These are phyloP conservation scores for Claviceps pazoutovae DNA, from an alignment of 2,329 filamentous ascomycete species.

Conservation along the genomic window DNA sequence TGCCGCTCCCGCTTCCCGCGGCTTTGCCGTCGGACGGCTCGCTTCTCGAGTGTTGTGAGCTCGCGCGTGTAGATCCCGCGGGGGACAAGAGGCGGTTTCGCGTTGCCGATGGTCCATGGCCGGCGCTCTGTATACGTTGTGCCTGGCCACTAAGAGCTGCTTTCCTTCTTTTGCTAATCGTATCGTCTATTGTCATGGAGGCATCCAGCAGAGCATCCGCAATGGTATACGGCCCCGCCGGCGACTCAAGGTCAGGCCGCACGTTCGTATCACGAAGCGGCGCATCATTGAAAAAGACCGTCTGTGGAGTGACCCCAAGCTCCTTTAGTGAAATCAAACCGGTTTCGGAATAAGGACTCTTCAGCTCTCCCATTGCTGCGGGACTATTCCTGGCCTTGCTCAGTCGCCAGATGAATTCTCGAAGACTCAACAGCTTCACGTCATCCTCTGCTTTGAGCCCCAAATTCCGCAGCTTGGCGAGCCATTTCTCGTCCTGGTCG, in stretches of 20 bases:
- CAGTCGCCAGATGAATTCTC: slow-evolving; percentile 84
- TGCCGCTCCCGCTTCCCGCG: slow-evolving; percentile 10
- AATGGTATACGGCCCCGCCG: slow-evolving; percentile 54
- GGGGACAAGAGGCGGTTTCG: slow-evolving; percentile 20
- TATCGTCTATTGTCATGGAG: slow-evolving; percentile 71
- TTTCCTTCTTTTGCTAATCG: slow-evolving; percentile 38
- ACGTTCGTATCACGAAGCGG: slow-evolving; percentile 32
- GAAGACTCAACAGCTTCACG: slow-evolving; percentile 69
- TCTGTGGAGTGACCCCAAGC: slow-evolving; percentile 69
- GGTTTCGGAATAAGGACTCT: slow-evolving; percentile 9
- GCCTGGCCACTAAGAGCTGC: slow-evolving; percentile 38
- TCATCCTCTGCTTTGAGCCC: slow-evolving; percentile 77
- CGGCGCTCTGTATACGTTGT: slow-evolving; percentile 26
- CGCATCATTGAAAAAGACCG: slow-evolving; percentile 80
- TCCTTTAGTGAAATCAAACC: slow-evolving; percentile 57
- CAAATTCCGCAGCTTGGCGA: slow-evolving; percentile 70
- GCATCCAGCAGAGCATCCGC: slow-evolving; percentile 84
- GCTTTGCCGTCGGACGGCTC: slow-evolving; percentile 18
- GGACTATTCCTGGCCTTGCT: slow-evolving; percentile 55
- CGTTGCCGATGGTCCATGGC: slow-evolving; percentile 13
- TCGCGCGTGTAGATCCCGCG: slow-evolving; percentile 15
- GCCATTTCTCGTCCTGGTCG: slow-evolving; percentile 89
- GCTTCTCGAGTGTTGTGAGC: slow-evolving; percentile 25
- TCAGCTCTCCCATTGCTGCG: slow-evolving; percentile 20
- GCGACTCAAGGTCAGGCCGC: slow-evolving; percentile 17